Evolutionary conservation across 1,139 yeast species (phyloP), one percentile per base, ranked within the genome.

Genomic region (Zhuliangozyma blackwelliae): DNA sequence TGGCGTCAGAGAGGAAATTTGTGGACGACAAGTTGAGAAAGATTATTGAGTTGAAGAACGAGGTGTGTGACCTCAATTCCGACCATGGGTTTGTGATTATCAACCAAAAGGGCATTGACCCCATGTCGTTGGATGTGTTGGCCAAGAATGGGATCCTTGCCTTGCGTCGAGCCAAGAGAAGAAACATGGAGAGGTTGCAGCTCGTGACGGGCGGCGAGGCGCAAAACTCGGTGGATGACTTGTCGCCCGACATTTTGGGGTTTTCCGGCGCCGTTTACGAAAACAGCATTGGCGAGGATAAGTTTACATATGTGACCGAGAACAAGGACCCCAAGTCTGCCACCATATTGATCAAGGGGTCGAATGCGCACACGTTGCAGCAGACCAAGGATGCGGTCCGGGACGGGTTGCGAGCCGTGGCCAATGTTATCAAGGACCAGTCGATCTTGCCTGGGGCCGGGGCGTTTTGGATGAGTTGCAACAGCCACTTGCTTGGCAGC

Each of bases 61-160:
- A 82, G 54, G 97, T 92, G 36, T 88, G 96, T 61, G 90, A 85
- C 29, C 69, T 81, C 46, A 84, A 82, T 51, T 69, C 81, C 9
- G 68, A 78, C 49, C 72, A 82, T 55, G 92, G 92, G 3, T 94
- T 94, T 64, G 98, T 94, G 40, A 87, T 94, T 42, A 86, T 94
- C 60, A 94, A 94, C 65, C 99, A 94, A 65, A 94, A 94, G 72
- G 98, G 99, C 51, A 94, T 94, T 50, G 99, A 94, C 59, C 99
- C 99, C 46, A 85, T 92, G 94, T 89, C 97, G 11, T 71, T 94
- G 47, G 98, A 94, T 58, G 82, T 90, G 10, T 74, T 94, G 48
- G 97, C 97, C 37, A 89, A 88, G 60, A 85, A 94, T 62, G 88
- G 87, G 48, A 92, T 94, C 50, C 71, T 92, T 51, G 98, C 98